Evolutionary conservation across 495 filamentous ascomycete genomes (phyloP).

Genomic region (Aspergillus cavernicola): DNA sequence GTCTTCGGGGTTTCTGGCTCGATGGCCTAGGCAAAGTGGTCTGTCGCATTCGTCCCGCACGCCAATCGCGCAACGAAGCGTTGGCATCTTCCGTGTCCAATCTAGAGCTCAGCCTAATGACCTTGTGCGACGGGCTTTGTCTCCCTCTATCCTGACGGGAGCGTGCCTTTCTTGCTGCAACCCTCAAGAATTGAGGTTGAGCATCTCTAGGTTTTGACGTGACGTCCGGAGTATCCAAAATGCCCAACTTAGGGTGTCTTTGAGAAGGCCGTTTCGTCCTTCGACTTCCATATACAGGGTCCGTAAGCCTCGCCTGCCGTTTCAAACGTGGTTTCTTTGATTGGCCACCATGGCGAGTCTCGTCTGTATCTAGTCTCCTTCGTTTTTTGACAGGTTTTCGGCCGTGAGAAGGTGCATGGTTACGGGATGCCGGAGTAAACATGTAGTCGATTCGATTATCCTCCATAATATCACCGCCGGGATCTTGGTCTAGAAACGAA

Average conservation of each 20-base stretch:
- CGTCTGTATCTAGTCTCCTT: slow-evolving; percentile 16
- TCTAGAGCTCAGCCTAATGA: slow-evolving; percentile 65
- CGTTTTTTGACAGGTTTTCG: slow-evolving; percentile 42
- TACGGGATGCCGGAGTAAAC: slow-evolving; percentile 38
- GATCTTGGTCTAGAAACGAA: slow-evolving; percentile 23
- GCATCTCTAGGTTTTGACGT: slow-evolving; percentile 23
- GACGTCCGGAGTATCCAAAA: slow-evolving; percentile 65
- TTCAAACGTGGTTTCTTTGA: slow-evolving; percentile 28
- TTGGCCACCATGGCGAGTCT: slow-evolving; percentile 13
- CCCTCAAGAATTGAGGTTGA: slow-evolving; percentile 67
- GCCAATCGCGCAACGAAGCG: slow-evolving; percentile 68
- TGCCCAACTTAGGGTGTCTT: slow-evolving; percentile 54
- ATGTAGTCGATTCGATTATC: slow-evolving; percentile 58
- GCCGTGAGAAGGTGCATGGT: slow-evolving; percentile 16
- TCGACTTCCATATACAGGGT: slow-evolving; percentile 28
- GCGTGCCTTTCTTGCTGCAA: slow-evolving; percentile 71
- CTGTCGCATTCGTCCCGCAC: slow-evolving; percentile 60
- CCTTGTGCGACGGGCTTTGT: slow-evolving; percentile 70
- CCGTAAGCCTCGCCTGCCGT: slow-evolving; percentile 32
- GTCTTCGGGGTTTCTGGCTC: slow-evolving; percentile 20
- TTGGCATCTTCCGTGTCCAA: slow-evolving; percentile 74
- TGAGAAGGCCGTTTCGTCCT: slow-evolving; percentile 24
- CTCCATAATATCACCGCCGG: slow-evolving; percentile 46
- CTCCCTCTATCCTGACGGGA: slow-evolving; percentile 60
- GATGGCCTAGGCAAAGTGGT: slow-evolving; percentile 26